Conservation (phyloP, 176 grass and related monocot genomes). For the Oryza glumipatula region DNA sequence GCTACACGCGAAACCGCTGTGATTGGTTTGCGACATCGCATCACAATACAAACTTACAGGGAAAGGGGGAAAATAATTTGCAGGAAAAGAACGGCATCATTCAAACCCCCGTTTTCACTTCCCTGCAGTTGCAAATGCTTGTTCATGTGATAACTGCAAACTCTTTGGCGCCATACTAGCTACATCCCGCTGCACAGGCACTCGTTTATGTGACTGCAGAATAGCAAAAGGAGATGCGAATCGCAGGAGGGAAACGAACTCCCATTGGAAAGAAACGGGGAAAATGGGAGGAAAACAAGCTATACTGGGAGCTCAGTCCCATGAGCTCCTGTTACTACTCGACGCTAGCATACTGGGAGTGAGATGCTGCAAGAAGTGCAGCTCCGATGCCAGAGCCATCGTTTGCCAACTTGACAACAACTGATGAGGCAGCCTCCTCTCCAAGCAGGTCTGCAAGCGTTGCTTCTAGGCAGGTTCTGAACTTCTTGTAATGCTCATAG, state of each 20-base stretch:
- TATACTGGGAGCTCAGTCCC: slow-evolving; percentile 21
- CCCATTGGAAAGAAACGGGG: slow-evolving; percentile 16
- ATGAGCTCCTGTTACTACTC: slow-evolving; percentile 42
- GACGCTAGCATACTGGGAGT: slow-evolving; percentile 63
- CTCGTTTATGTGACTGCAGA: slow-evolving; percentile 33
- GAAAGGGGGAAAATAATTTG: slow-evolving; percentile 33
- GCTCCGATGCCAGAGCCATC: slow-evolving; percentile 91
- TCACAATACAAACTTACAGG: slow-evolving; percentile 38
- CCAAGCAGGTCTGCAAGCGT: slow-evolving; percentile 72
- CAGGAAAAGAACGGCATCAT: slow-evolving; percentile 46
- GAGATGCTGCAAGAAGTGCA: slow-evolving; percentile 78
- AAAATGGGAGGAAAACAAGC: neutral
- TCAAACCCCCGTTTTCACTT: slow-evolving; percentile 40
- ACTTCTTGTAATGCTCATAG: slow-evolving; percentile 87
- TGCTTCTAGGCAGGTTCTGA: slow-evolving; percentile 58
- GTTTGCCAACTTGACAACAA: slow-evolving; percentile 80
- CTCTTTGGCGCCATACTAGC: slow-evolving; percentile 30
- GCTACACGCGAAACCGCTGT: slow-evolving; percentile 39
- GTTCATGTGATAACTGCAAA: slow-evolving; percentile 24
- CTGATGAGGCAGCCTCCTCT: slow-evolving; percentile 53
- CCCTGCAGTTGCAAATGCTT: slow-evolving; percentile 32
- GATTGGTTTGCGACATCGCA: slow-evolving; percentile 40
- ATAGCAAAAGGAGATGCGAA: neutral
- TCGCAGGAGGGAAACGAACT: slow-evolving; percentile 19
- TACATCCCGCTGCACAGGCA: slow-evolving; percentile 46